Base-by-base conservation (phyloP, 805 yeast genomes). In the Naumovozyma baii region DNA sequence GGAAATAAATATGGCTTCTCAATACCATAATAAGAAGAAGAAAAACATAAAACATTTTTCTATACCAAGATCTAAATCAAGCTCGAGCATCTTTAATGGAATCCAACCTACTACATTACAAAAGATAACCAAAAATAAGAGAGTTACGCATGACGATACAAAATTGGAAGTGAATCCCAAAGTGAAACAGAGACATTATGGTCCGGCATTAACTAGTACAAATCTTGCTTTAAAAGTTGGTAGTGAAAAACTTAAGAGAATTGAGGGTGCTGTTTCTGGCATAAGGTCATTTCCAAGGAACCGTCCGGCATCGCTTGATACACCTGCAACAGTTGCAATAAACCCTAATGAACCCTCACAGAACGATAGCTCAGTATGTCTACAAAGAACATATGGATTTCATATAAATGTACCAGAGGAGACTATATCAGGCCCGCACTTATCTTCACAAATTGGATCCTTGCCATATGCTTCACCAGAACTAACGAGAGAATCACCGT, bases 391-490 rank as follows among this genome's bases (percentile, higher is more conserved):
- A 22, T 22, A 7, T 22, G 26, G 26, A 7, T 22, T 22, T 22
- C 26, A 22, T 22, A 10, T 22, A 22, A 22, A 22, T 22, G 26
- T 7, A 14, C 13, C 7, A 29, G 31, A 29, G 13, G 31, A 29
- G 31, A 12, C 15, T 12, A 29, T 9, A 29, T 49, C 52, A 10
- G 49, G 26, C 26, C 26, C 26, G 7, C 26, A 45, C 33, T 84
- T 84, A 1, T 82, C 78, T 54, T 64, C 76, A 17, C 81, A 80
- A 49, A 83, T 85, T 36, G 97, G 97, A 0, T 87, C 95, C 1
- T 66, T 88, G 25, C 96, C 96, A 0, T 88, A 86, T 57, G 94
- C 96, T 0, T 75, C 95, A 0, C 97, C 97, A 0, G 96, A 88
- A 55, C 67, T 86, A 14, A 62, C 87, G 31, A 18, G 18, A 2